Conservation (phyloP, 108 stramenopile genomes). For the Aurantiochytrium sp. region DNA sequence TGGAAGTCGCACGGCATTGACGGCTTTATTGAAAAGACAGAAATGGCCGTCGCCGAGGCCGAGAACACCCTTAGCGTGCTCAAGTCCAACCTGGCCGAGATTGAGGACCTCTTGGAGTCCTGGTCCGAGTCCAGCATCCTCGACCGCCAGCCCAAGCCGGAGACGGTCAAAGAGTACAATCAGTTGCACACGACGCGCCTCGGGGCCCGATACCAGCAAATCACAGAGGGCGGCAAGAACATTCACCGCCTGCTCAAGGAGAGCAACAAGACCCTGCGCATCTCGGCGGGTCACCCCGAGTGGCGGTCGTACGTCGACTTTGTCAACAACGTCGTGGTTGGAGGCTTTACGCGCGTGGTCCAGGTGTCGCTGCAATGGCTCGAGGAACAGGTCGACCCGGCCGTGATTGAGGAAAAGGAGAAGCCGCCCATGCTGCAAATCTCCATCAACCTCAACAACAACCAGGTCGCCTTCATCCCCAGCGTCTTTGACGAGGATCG, state of each 20-base stretch:
- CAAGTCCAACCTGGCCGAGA: constrained; percentile 67
- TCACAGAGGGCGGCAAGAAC: constrained; percentile 70
- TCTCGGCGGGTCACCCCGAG: constrained; percentile 66
- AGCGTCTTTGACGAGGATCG: constrained; percentile 39
- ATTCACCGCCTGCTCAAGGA: constrained; percentile 70
- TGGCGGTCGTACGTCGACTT: constrained; percentile 78
- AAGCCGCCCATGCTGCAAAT: constrained; percentile 73
- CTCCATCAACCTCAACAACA: constrained; percentile 59
- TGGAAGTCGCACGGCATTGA: constrained; percentile 69
- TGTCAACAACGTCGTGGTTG: constrained; percentile 71
- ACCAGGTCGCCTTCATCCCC: constrained; percentile 61
- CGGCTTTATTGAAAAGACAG: constrained; percentile 67
- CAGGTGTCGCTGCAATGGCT: constrained; percentile 65
- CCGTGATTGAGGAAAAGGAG: constrained; percentile 54
- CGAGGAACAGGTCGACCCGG: constrained; percentile 66
- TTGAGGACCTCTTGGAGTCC: constrained; percentile 53
- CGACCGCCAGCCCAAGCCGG: constrained; percentile 74
- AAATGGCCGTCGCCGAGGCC: constrained; percentile 65
- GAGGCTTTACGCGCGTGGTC: constrained; percentile 66
- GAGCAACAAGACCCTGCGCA: constrained; percentile 66
- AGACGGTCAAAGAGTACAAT: constrained; percentile 73
- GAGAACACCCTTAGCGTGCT: constrained; percentile 67
- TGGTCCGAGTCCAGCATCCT: constrained; percentile 67
- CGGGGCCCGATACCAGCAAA: constrained; percentile 57
- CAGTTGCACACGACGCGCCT: constrained; percentile 57